Percentiles rank a stretch among this genome's conserved stretches.
Evolutionary conservation across 1,284 basidiomycete species (phyloP).

Genomic region (Cutaneotrichosporon cutaneum): DNA sequence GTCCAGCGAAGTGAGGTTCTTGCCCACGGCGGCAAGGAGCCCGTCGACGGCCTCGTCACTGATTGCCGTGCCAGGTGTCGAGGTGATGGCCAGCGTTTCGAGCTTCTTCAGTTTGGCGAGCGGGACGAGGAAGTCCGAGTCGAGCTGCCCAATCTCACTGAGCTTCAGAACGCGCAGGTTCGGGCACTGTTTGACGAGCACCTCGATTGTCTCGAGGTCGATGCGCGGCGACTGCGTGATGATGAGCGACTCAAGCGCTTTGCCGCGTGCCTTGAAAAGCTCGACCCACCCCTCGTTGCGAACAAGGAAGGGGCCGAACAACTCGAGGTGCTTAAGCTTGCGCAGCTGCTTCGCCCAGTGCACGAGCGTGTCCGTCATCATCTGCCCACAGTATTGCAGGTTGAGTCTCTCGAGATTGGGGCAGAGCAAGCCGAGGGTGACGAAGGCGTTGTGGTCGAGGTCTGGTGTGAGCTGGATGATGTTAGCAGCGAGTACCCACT

Average conservation of each 20-base stretch:
- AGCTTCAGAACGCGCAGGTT: constrained; percentile 70
- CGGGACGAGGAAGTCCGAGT: constrained; percentile 63
- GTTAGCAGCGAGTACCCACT: constrained; percentile 59
- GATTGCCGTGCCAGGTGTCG: constrained; percentile 52
- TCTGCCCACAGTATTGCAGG: constrained; percentile 83
- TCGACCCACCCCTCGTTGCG: constrained; percentile 70
- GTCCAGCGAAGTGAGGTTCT: constrained; percentile 60
- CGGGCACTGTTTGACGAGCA: constrained; percentile 65
- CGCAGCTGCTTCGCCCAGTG: constrained; percentile 67
- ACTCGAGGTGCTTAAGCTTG: constrained; percentile 68
- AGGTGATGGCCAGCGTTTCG: constrained; percentile 41
- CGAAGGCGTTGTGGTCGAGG: constrained; percentile 65
- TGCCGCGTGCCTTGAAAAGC: constrained; percentile 68
- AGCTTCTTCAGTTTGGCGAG: constrained; percentile 55
- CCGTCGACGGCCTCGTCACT: constrained; percentile 62
- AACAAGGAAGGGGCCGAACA: constrained; percentile 87
- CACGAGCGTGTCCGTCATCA: constrained; percentile 67
- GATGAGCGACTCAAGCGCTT: constrained; percentile 67
- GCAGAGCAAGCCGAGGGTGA: constrained; percentile 70
- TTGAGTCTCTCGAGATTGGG: constrained; percentile 73
- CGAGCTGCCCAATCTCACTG: constrained; percentile 72
- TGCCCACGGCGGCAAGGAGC: constrained; percentile 61
- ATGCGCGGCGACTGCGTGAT: constrained; percentile 87
- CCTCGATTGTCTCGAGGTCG: constrained; percentile 66
- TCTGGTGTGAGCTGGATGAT: constrained; percentile 55